Conservation (phyloP, 2,329 filamentous ascomycete species). For the Tolypocladium cylindrosporum region DNA sequence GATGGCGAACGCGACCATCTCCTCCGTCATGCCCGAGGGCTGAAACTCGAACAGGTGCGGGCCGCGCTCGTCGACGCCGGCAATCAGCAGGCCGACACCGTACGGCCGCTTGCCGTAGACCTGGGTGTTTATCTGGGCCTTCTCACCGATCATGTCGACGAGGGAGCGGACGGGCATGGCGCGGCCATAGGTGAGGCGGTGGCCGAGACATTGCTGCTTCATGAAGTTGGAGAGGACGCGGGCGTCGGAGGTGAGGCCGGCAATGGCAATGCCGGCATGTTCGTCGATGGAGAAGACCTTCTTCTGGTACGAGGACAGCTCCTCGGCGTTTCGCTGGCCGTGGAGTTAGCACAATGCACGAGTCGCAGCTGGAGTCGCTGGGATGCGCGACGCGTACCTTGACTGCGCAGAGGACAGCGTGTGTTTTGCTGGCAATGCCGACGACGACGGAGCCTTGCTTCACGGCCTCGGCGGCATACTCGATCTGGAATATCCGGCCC, state of each 20-base stretch:
- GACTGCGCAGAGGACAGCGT: constrained; percentile 88
- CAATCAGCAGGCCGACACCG: constrained; percentile 85
- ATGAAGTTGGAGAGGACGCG: constrained; percentile 99
- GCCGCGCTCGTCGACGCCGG: constrained; percentile 86
- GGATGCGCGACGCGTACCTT: constrained; percentile 54
- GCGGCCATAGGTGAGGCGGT: constrained; percentile 91
- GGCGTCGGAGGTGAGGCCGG: constrained; percentile 92
- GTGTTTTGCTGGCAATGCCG: constrained; percentile 94
- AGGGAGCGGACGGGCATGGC: constrained; percentile 84
- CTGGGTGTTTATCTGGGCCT: constrained; percentile 96
- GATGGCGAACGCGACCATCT: constrained; percentile 95
- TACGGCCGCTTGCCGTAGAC: constrained; percentile 95
- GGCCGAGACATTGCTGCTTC: constrained; percentile 96
- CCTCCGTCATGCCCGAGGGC: constrained; percentile 88
- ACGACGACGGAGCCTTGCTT: constrained; percentile 99
- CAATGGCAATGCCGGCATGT: constrained; percentile 90
- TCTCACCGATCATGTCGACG: constrained; percentile 85
- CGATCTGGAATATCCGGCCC: constrained; percentile 98
- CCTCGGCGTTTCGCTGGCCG: constrained; percentile 86
- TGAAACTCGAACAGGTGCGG: constrained; percentile 98
- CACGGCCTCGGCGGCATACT: constrained; percentile 96
- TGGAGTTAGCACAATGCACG: not conserved
- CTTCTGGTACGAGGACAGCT: constrained; percentile 99
- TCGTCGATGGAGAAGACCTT: constrained; percentile 96
- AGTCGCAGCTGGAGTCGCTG: not conserved